A percentile compares a stretch with the other conserved stretches of the same genome.
Conservation (phyloP, 495 filamentous ascomycete species). For the Podospora conica region DNA sequence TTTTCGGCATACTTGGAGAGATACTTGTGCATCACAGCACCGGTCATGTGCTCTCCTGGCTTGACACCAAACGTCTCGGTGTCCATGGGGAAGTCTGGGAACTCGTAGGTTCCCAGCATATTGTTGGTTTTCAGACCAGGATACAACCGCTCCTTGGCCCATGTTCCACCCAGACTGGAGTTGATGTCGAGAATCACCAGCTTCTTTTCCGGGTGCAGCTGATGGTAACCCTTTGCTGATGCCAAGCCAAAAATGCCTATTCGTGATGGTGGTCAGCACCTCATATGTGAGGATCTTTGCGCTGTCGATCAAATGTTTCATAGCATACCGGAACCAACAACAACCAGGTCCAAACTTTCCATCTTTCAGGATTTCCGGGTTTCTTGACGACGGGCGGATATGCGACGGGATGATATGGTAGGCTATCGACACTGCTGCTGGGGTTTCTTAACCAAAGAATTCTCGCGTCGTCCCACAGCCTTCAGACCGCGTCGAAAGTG, state of each 20-base stretch:
- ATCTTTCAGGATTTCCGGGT: slow-evolving; percentile 18
- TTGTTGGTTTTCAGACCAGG: slow-evolving; percentile 59
- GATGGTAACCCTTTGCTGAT: slow-evolving; percentile 37
- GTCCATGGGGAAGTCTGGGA: slow-evolving; percentile 69
- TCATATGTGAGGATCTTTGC: neutral
- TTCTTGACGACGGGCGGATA: neutral
- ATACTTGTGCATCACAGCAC: slow-evolving; percentile 58
- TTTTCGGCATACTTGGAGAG: slow-evolving; percentile 55
- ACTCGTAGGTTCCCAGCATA: slow-evolving; percentile 61
- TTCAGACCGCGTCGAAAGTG: neutral
- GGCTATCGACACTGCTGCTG: neutral
- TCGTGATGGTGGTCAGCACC: neutral
- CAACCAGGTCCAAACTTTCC: slow-evolving; percentile 40
- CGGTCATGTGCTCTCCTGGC: slow-evolving; percentile 62
- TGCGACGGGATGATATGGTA: too few relatives aligned
- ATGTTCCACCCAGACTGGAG: slow-evolving; percentile 58
- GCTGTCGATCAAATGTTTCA: neutral
- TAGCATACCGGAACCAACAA: slow-evolving; percentile 40
- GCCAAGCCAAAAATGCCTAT: slow-evolving; percentile 40
- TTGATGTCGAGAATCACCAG: slow-evolving; percentile 36
- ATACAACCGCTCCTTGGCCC: slow-evolving; percentile 60
- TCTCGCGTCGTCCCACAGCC: neutral
- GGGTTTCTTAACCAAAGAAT: neutral
- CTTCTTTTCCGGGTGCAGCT: slow-evolving; percentile 32
- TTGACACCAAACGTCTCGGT: slow-evolving; percentile 51